Evolutionary conservation across 2,329 filamentous ascomycete genomes (phyloP).

Genomic region (Pseudogymnoascus sp.): DNA sequence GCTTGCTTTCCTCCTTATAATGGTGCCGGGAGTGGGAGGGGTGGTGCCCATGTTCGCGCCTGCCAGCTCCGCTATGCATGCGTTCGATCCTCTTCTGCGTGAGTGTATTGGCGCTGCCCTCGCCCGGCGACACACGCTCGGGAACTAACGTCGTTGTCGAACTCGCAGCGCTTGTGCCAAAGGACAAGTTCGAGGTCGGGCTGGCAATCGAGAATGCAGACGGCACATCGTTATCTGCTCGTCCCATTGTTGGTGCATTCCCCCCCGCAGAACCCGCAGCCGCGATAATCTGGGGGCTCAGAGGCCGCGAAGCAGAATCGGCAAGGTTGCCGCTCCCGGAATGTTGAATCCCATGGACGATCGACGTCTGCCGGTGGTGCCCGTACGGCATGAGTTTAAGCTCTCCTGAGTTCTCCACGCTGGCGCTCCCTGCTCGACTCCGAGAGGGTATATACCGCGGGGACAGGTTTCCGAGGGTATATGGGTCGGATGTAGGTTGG

Average conservation of each 20-base stretch:
- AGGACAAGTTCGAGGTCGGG: slow-evolving; percentile 19
- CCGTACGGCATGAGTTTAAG: slow-evolving; percentile 44
- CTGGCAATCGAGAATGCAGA: slow-evolving; percentile 19
- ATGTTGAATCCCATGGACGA: slow-evolving; percentile 94
- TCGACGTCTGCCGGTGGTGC: slow-evolving; percentile 92
- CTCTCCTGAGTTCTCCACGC: not conserved
- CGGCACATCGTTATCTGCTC: slow-evolving; percentile 18
- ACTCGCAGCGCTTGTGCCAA: slow-evolving; percentile 22
- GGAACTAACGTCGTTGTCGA: slow-evolving; percentile 27
- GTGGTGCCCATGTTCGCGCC: slow-evolving; percentile 65
- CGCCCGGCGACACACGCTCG: slow-evolving; percentile 32
- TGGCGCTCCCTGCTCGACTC: not conserved
- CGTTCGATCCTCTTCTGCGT: slow-evolving; percentile 49
- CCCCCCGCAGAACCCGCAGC: slow-evolving; percentile 42
- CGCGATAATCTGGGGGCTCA: slow-evolving; percentile 80
- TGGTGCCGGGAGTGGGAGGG: slow-evolving; percentile 62
- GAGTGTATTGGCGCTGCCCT: slow-evolving; percentile 35
- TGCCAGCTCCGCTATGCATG: slow-evolving; percentile 59
- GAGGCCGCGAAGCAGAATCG: slow-evolving; percentile 70
- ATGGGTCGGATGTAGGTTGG: not conserved
- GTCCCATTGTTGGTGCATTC: slow-evolving; percentile 26
- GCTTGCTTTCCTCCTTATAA: slow-evolving; percentile 70
- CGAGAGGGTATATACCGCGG: not conserved
- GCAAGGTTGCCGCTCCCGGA: slow-evolving; percentile 79
- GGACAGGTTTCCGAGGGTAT: not conserved